These are phyloP conservation scores for Talaromyces sp. DNA, from an alignment of 2,329 filamentous ascomycete species.

Conservation along the genomic window DNA sequence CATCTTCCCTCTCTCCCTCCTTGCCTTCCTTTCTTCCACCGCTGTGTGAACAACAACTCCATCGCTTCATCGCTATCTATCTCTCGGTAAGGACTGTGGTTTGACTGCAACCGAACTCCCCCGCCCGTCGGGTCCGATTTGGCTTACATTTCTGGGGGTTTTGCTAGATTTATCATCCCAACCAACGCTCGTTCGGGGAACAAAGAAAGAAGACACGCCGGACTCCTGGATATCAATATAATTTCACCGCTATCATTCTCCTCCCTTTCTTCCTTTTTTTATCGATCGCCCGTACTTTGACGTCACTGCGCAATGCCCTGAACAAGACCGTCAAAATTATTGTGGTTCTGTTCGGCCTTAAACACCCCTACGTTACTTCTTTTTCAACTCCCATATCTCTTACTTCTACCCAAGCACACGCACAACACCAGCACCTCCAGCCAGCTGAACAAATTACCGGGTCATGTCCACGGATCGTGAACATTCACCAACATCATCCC, in stretches of 20 bases:
- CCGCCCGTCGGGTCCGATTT: background rate
- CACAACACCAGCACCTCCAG: background rate
- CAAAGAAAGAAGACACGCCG: background rate
- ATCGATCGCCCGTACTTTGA: conserved; percentile 7
- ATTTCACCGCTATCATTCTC: background rate
- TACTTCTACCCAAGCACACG: background rate
- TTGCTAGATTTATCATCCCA: background rate
- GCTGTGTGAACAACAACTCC: background rate
- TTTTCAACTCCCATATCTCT: background rate
- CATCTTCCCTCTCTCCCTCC: conserved; percentile 6
- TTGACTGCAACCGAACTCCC: background rate
- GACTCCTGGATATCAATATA: background rate
- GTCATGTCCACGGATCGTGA: conserved; percentile 42
- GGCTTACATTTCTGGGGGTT: background rate
- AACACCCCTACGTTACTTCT: background rate
- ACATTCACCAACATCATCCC: conserved; percentile 33
- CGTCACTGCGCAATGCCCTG: conserved; percentile 11
- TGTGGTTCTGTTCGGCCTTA: background rate
- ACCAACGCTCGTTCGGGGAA: background rate
- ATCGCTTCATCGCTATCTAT: conserved; percentile 5
- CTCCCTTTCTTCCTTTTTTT: background rate
- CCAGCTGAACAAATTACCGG: background rate
- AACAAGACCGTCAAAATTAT: background rate
- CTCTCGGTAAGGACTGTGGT: background rate
- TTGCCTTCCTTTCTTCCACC: background rate